Base-by-base conservation (phyloP, 176 grass and related monocot species). In the Melocanna baccifera region DNA sequence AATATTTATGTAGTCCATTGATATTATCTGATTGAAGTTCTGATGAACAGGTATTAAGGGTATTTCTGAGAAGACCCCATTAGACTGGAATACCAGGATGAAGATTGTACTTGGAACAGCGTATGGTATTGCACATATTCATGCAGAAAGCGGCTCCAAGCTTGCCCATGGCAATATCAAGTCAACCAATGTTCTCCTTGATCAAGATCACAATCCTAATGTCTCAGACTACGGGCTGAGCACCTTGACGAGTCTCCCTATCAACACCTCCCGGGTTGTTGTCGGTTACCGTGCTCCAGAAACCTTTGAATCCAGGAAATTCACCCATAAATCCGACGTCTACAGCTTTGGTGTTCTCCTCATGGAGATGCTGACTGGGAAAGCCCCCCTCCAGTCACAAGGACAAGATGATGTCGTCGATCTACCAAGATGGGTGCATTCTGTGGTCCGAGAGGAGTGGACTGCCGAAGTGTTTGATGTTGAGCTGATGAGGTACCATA, bases 391-490 rank as follows among this genome's bases (percentile, higher is more conserved):
- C 8, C 96, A 93, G 75, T 92, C 96, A 2, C 96, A 96, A 47
- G 96, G 93, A 29, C 93, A 82, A 16, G 96, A 99, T 28, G 90
- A 99, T 9, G 83, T 90, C 14, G 75, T 85, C 0, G 96, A 99
- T 56, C 84, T 99, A 37, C 91, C 91, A 5, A 94, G 91, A 37
- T 98, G 94, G 94, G 91, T 97, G 50, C 93, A 92, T 30, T 99
- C 96, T 0, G 93, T 99, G 37, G 93, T 99, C 81, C 86, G 90
- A 42, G 96, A 99, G 89, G 96, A 99, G 74, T 99, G 96, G 96
- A 99, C 96, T 0, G 96, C 96, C 0, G 96, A 99, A 76, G 96
- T 99, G 37, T 99, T 96, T 36, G 96, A 99, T 42, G 53, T 81
- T 8, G 89, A 93, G 70, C 89, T 99, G 63, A 91, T 93, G 69